phyloP scores from a whole-genome alignment of 306 rosid species.

The Cucurbita argyrosperma region DNA sequence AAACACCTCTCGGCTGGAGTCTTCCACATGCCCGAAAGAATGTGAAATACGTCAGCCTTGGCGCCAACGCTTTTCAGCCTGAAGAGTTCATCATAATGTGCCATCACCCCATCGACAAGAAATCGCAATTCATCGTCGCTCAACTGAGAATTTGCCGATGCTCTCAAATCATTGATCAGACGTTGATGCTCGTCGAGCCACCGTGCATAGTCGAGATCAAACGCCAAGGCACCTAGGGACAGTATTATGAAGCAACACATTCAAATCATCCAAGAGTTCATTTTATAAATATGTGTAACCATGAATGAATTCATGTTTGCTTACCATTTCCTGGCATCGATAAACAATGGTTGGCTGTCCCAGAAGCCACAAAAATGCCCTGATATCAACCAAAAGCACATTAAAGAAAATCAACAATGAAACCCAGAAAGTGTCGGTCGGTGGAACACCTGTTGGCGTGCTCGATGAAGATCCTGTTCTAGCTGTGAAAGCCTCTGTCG shows the following conservation, averaged over 20 bases:
- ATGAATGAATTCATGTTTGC: neutral
- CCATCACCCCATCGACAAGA: conserved; percentile 56
- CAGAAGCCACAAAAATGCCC: conserved; percentile 1
- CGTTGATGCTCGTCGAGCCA: conserved; percentile 76
- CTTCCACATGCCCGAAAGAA: conserved; percentile 83
- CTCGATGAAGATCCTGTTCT: conserved; percentile 64
- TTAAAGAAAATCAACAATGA: neutral
- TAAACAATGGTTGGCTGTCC: neutral
- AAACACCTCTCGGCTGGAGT: conserved; percentile 82
- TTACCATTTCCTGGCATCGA: conserved; percentile 2
- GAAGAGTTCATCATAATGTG: conserved; percentile 54
- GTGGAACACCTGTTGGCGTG: conserved; percentile 51
- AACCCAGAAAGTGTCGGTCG: neutral
- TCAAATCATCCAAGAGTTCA: neutral
- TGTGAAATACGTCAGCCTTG: conserved; percentile 80
- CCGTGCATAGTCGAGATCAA: conserved; percentile 53
- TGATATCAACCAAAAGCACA: neutral
- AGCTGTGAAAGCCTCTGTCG: conserved; percentile 47
- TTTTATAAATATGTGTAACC: neutral
- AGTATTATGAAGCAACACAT: neutral
- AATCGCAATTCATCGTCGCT: conserved; percentile 49
- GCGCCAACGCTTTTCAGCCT: conserved; percentile 59
- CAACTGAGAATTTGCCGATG: conserved; percentile 43
- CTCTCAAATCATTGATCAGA: conserved; percentile 42
- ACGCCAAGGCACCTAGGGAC: conserved; percentile 43